Conservation (phyloP, 306 rosid genomes). For the Argentina anserina region DNA sequence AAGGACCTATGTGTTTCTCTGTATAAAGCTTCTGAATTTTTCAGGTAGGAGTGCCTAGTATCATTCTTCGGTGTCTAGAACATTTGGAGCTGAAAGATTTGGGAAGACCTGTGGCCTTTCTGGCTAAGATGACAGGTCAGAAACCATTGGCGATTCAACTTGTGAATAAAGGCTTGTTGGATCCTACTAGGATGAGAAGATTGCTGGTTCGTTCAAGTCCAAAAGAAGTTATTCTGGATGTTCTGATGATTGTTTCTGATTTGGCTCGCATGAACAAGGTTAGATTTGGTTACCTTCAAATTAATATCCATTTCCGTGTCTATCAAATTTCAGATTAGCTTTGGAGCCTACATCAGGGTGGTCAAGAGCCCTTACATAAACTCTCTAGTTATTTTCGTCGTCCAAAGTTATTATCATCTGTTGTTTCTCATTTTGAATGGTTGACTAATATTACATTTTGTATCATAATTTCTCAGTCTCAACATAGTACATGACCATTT, state of each 20-base stretch:
- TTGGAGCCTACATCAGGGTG: neutral
- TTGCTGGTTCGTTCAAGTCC: conserved; percentile 57
- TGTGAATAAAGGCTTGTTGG: conserved; percentile 75
- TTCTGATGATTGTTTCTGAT: conserved; percentile 90
- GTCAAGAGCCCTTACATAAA: too few relatives aligned
- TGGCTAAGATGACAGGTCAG: conserved; percentile 80
- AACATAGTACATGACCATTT: neutral
- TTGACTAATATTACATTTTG: neutral
- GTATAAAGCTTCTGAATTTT: conserved; percentile 30
- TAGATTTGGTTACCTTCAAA: conserved; percentile 16
- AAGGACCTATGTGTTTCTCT: conserved; percentile 19
- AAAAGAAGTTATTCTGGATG: conserved; percentile 72
- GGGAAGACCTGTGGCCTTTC: conserved; percentile 86
- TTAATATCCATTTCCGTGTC: neutral
- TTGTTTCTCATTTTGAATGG: neutral
- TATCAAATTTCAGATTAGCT: neutral
- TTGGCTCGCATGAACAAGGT: conserved; percentile 98
- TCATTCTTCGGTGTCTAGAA: conserved; percentile 68
- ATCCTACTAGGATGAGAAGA: conserved; percentile 70
- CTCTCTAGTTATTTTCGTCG: neutral
- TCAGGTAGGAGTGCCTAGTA: conserved; percentile 82
- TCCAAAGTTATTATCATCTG: neutral
- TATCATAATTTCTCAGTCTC: neutral
- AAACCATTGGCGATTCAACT: conserved; percentile 82
- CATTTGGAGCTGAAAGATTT: conserved; percentile 60